Evolutionary conservation across 495 filamentous ascomycete species (phyloP), one percentile per base, ranked within the genome.

Genomic region (Delitschia confertaspora): DNA sequence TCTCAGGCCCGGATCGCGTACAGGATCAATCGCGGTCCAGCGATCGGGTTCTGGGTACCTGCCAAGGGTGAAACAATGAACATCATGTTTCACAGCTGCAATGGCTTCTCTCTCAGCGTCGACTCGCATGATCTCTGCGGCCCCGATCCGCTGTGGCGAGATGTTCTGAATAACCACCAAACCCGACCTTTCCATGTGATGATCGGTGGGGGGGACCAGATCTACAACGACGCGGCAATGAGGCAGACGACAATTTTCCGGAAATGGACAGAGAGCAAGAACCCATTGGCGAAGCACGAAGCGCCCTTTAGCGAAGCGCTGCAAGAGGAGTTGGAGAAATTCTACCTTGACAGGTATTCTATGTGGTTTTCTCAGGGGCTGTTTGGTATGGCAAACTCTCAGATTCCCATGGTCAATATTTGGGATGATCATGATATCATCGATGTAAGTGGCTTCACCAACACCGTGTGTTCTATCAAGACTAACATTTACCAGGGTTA

Each of bases 401-500:
- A 96, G 58, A 95, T 98, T 36, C 91, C 91, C 31, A 96, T 95
- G 89, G 71, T 98, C 53, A 98, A 98, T 61, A 85, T 98, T 49
- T 95, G 82, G 69, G 91, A 96, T 62, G 91, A 96, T 56, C 91
- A 96, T 65, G 91, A 98, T 51, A 93, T 96, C 54, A 91, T 98
- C 49, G 89, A 98, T 62, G 59, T 61, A 41, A 51, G 59, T 53
- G 0, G 4, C 4, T 30, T 7, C 3, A 17, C 3, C 4, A 4
- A 18, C 3, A 13, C 27, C 16, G 29, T 19, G 32, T 5, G 3
- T 31, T 11, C 1, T 3, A 26, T 38, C n/a, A 13, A 13, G 13
- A 22, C 49, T 60, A 47, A 57, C 20, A 11, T 37, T 23, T 4
- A 13, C 8, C 33, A 61, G 59, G 93, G 91, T 1, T 98, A 77